These are phyloP conservation scores for Solanum appendiculatum DNA, from an alignment of 257 asterid species.

Conservation along the genomic window DNA sequence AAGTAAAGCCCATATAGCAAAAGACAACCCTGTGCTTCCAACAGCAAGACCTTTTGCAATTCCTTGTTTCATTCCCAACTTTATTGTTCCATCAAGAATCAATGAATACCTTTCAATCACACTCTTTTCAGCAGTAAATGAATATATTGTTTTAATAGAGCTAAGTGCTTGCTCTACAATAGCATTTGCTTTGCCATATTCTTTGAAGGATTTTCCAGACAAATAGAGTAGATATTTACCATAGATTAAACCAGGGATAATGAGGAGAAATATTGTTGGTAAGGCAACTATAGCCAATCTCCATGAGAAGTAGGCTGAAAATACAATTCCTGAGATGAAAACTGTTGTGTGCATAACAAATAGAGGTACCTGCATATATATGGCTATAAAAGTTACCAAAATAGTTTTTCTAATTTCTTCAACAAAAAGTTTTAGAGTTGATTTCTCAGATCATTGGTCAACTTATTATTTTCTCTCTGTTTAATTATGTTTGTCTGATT, in stretches of 20 bases:
- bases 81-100: constrained; percentile 43
- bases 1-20: constrained; percentile 86
- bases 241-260: constrained; percentile 64
- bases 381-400: neutral
- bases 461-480: too few relatives aligned
- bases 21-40: constrained; percentile 67
- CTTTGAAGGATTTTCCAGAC: constrained; percentile 44
- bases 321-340: constrained; percentile 63
- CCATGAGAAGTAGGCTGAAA: constrained; percentile 70
- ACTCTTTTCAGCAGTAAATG: constrained; percentile 73
- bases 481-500: neutral
- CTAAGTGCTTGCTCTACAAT: constrained; percentile 62
- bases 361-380: constrained; percentile 47
- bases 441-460: neutral
- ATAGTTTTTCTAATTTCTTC: neutral
- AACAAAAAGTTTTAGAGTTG: neutral
- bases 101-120: constrained; percentile 46
- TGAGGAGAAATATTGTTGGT: constrained; percentile 49
- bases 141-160: constrained; percentile 75
- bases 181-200: constrained; percentile 54
- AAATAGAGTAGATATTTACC: constrained; percentile 54
- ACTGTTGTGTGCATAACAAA: constrained; percentile 64
- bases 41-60: constrained; percentile 73
- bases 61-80: constrained; percentile 76
- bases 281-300: constrained; percentile 59